Conservation (phyloP, 2,329 filamentous ascomycete genomes). For the Sporothrix dimorphospora region DNA sequence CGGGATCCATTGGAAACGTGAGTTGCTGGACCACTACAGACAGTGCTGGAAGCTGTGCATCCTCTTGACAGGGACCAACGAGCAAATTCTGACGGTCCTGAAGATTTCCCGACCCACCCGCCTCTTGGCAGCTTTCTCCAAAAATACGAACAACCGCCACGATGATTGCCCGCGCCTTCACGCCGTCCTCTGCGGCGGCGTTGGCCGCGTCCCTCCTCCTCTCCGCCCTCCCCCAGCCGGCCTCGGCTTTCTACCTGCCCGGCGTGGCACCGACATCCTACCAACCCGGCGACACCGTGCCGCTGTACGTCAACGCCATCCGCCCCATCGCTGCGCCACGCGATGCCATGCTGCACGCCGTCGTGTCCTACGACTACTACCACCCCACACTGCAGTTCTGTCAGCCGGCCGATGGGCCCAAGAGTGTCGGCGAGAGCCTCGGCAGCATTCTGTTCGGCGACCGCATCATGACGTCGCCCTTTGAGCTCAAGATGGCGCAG, state of each 20-base stretch:
- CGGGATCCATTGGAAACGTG: neutral
- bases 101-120: neutral
- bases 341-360: slow-evolving; percentile 84
- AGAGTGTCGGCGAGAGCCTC: slow-evolving; percentile 83
- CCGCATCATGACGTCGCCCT: slow-evolving; percentile 92
- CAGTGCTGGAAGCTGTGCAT: neutral
- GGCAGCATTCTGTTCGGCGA: slow-evolving; percentile 98
- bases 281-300: slow-evolving; percentile 75
- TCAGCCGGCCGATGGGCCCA: slow-evolving; percentile 71
- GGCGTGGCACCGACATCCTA: slow-evolving; percentile 95
- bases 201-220: slow-evolving; percentile 55
- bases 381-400: slow-evolving; percentile 87
- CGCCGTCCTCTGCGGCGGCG: slow-evolving; percentile 44
- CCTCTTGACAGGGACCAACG: neutral
- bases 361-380: slow-evolving; percentile 97
- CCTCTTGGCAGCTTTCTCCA: neutral
- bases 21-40: neutral
- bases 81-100: neutral
- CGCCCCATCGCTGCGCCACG: slow-evolving; percentile 77
- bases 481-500: slow-evolving; percentile 80
- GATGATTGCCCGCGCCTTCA: slow-evolving; percentile 35
- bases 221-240: slow-evolving; percentile 51
- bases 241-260: slow-evolving; percentile 88
- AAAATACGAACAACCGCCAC: neutral
- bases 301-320: slow-evolving; percentile 89